Evolutionary conservation across 2,329 filamentous ascomycete species (phyloP).

Genomic region (Bisporella sp.): DNA sequence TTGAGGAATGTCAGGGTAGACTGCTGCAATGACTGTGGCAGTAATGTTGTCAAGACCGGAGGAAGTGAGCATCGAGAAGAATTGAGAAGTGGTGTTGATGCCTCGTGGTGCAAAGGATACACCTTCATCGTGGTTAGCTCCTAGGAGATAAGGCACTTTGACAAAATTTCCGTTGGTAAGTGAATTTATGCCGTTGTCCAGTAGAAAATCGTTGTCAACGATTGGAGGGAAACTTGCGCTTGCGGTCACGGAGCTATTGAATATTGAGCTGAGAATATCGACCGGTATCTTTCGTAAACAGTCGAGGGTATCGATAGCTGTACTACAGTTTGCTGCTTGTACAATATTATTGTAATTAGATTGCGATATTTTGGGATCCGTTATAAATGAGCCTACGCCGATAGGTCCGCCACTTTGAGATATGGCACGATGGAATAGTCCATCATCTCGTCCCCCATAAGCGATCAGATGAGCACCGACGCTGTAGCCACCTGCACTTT

Average conservation of each 20-base stretch:
- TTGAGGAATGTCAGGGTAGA: neutral
- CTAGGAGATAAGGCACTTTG: constrained; percentile 54
- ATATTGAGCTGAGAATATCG: constrained; percentile 34
- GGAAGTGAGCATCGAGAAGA: constrained; percentile 21
- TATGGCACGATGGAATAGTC: constrained; percentile 46
- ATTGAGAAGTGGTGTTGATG: constrained; percentile 48
- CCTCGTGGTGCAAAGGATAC: constrained; percentile 44
- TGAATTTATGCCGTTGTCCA: constrained; percentile 42
- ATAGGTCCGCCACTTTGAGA: constrained; percentile 38
- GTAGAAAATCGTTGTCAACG: constrained; percentile 50
- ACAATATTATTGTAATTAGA: constrained; percentile 25
- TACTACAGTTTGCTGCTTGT: constrained; percentile 21
- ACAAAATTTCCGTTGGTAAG: constrained; percentile 52
- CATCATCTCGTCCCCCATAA: constrained; percentile 42
- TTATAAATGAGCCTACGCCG: neutral
- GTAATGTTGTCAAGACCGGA: neutral
- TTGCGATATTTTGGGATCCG: neutral
- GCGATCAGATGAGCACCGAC: constrained; percentile 40
- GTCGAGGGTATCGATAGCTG: constrained; percentile 7
- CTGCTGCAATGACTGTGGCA: neutral
- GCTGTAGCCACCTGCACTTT: constrained; percentile 35
- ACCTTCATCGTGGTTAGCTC: constrained; percentile 61
- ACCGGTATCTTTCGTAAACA: constrained; percentile 32
- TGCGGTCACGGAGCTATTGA: constrained; percentile 31
- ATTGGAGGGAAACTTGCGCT: constrained; percentile 32